Evolutionary conservation across 2,329 filamentous ascomycete species (phyloP).

Genomic region (Hymenoscyphus scutula): DNA sequence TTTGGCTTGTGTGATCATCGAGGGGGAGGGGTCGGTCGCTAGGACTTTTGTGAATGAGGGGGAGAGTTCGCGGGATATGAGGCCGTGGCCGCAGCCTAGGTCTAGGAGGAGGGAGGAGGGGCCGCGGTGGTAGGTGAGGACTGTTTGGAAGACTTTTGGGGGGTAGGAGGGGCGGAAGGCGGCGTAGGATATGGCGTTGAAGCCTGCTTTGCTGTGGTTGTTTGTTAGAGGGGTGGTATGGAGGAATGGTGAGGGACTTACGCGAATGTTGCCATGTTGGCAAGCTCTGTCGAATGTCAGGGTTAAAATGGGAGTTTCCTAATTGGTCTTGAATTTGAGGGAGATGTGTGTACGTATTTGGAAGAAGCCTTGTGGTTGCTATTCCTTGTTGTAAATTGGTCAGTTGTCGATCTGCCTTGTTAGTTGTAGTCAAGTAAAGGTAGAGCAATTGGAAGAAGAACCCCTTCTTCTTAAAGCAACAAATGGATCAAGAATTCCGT

Average conservation of each 20-base stretch:
- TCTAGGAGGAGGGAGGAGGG: conserved; percentile 46
- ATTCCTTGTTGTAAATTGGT: neutral
- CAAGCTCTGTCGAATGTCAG: neutral
- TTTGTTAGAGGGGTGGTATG: conserved; percentile 12
- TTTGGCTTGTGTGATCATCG: conserved; percentile 54
- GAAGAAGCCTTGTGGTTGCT: neutral
- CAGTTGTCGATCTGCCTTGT: neutral
- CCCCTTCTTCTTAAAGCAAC: too few species aligned
- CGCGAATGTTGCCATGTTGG: conserved; percentile 50
- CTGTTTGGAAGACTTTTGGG: conserved; percentile 48
- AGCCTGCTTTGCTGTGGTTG: conserved; percentile 49
- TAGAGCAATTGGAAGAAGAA: neutral
- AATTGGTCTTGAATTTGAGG: neutral
- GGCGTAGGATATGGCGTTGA: conserved; percentile 57
- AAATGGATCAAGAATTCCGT: too few species aligned
- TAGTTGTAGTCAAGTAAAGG: neutral
- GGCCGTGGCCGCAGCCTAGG: conserved; percentile 62
- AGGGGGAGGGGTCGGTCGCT: conserved; percentile 55
- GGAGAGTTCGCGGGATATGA: conserved; percentile 53
- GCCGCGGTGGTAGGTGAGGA: conserved; percentile 53
- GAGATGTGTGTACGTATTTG: neutral
- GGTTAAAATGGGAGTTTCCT: neutral
- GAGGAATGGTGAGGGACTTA: conserved; percentile 34
- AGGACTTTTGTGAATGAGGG: conserved; percentile 50
- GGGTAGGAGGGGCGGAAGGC: conserved; percentile 60